Conservation (phyloP, 805 yeast species). For the Scheffersomyces spartinae region DNA sequence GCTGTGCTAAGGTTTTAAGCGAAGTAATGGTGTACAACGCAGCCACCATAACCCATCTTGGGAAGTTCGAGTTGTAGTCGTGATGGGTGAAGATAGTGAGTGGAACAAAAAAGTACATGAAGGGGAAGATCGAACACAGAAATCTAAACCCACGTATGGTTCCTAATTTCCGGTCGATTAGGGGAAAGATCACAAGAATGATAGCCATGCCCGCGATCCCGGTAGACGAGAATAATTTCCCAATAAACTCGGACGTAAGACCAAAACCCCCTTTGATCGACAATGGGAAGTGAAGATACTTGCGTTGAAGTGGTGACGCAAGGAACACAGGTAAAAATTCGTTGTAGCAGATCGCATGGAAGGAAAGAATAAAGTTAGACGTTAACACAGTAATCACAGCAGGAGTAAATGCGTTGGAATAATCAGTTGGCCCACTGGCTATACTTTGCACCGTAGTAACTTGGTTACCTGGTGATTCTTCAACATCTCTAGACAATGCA, state of each 20-base stretch:
- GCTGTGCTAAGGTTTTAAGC: constrained; percentile 18
- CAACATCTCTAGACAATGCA: too few species aligned
- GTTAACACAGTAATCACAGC: constrained; percentile 18
- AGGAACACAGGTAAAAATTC: constrained; percentile 28
- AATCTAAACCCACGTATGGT: constrained; percentile 18
- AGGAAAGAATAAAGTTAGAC: constrained; percentile 22
- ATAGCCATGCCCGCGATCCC: constrained; percentile 24
- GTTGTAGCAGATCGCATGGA: constrained; percentile 19
- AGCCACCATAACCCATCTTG: constrained; percentile 18
- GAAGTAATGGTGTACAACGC: constrained; percentile 19
- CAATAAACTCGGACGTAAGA: constrained; percentile 17
- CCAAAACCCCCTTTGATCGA: constrained; percentile 27
- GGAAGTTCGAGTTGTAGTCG: constrained; percentile 13
- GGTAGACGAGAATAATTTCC: constrained; percentile 22
- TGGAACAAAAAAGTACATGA: constrained; percentile 20
- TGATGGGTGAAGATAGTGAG: constrained; percentile 19
- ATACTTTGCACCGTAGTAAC: too few species aligned
- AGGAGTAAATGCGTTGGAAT: constrained; percentile 14
- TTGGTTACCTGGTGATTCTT: too few species aligned
- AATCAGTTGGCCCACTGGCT: too few species aligned
- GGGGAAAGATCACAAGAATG: constrained; percentile 19
- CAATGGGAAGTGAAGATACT: constrained; percentile 20
- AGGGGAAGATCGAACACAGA: constrained; percentile 20
- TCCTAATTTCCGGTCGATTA: constrained; percentile 19
- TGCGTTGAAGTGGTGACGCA: constrained; percentile 17